Evolutionary conservation across 192 early-diverging fungal species (phyloP), one percentile per base, ranked within the genome.

Genomic region (Haplosporangium gracile): DNA sequence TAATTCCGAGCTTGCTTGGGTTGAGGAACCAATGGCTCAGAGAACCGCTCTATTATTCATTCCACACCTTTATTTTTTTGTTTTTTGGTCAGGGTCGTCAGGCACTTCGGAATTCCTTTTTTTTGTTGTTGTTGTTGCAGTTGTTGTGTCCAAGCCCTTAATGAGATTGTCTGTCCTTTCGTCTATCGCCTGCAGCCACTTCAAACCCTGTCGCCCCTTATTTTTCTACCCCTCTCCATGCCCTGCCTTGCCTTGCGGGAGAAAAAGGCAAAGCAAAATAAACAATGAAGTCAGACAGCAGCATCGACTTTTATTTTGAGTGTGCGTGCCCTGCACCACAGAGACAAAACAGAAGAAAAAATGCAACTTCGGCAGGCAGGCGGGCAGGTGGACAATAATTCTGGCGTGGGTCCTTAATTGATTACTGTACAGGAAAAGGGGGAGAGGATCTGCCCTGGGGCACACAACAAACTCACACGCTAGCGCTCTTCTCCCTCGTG

Each of bases 271-370:
- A 51, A 51, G 20, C 49, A 51, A 51, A 51, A 51, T 51, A 18
- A 51, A 65, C 60, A 65, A 65, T 65, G 60, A 65, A 29, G 60
- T 65, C 60, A 65, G 60, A 65, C 55, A 15, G 60, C 60, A 9
- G 60, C 49, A 51, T 51, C 49, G 49, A 51, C 49, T 51, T 49
- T 22, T 51, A 16, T 51, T 51, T 16, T 51, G 49, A 16, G 18
- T 22, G 49, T 51, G 18, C 49, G 49, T 51, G 16, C 49, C 49
- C 5, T 22, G 5, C 49, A 5, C 47, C 47, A 49, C 3, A 49
- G 1, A 0, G 15, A 49, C 11, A 65, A 65, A 65, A 65, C 5
- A 51, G 9, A 55, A 57, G n/a, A 15, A 8, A 13, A 65, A 34
- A 65, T 32, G 26, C 60, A 65, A 57, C 6, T 57, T 24, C 24